These are phyloP conservation scores for Penicillium hordei DNA, from an alignment of 2,329 filamentous ascomycete genomes.

Conservation along the genomic window DNA sequence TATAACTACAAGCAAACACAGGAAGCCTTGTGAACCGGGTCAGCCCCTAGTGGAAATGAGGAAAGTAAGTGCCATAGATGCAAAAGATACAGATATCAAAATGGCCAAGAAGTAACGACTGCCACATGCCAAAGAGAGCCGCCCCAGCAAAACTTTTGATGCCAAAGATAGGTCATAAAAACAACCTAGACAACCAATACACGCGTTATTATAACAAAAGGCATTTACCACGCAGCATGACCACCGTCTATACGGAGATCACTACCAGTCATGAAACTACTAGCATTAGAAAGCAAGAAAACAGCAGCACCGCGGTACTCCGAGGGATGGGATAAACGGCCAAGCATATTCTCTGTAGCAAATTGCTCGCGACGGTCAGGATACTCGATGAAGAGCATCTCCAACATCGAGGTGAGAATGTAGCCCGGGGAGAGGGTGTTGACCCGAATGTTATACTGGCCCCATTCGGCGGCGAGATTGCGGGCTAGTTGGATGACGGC, in stretches of 20 bases:
- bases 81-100: too few species aligned
- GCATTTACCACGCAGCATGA: constrained; percentile 8
- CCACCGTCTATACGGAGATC: constrained; percentile 11
- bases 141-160: too few species aligned
- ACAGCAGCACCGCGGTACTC: constrained; percentile 7
- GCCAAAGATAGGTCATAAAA: too few species aligned
- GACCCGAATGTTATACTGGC: constrained; percentile 8
- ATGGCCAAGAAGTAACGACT: too few species aligned
- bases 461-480: constrained; percentile 1
- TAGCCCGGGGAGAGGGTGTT: constrained; percentile 11
- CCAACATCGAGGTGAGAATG: background rate
- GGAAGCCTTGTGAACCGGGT: too few species aligned
- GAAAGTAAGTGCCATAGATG: too few species aligned
- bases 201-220: too few species aligned
- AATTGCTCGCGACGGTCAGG: background rate
- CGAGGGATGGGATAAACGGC: background rate
- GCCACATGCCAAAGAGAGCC: too few species aligned
- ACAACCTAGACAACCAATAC: too few species aligned
- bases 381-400: background rate
- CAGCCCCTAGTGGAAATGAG: too few species aligned
- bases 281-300: constrained; percentile 7
- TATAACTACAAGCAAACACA: too few species aligned
- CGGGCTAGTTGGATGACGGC: constrained; percentile 1
- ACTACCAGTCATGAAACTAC: constrained; percentile 10
- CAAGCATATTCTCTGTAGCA: constrained; percentile 5